Conservation (phyloP, 495 filamentous ascomycete species). For the Podospora conica region DNA sequence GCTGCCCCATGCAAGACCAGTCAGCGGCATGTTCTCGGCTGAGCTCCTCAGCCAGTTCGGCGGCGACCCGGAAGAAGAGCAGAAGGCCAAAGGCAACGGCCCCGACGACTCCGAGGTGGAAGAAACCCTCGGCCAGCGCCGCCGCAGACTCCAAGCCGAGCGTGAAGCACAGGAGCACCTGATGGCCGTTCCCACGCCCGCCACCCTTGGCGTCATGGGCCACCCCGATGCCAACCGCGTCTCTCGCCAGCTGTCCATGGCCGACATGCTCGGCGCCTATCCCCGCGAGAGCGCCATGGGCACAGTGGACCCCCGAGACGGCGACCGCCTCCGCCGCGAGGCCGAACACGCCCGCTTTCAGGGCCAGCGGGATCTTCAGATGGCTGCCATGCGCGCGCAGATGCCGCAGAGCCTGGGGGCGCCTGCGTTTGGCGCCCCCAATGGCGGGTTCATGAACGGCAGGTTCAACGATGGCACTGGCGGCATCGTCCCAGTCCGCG, state of each 20-base stretch:
- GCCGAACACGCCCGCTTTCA: slow-evolving; percentile 29
- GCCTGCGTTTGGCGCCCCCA: slow-evolving; percentile 20
- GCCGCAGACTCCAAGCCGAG: slow-evolving; percentile 72
- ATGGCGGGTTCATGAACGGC: slow-evolving; percentile 46
- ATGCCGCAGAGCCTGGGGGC: slow-evolving; percentile 34
- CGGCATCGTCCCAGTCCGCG: slow-evolving; percentile 17
- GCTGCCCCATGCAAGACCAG: slow-evolving; percentile 48
- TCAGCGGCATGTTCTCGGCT: slow-evolving; percentile 70
- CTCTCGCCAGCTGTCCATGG: slow-evolving; percentile 55
- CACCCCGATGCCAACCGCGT: slow-evolving; percentile 23
- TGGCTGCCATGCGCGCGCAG: slow-evolving; percentile 36
- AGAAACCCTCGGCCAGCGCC: slow-evolving; percentile 84
- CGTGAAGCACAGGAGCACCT: slow-evolving; percentile 48
- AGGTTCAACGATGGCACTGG: slow-evolving; percentile 47
- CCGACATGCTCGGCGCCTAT: slow-evolving; percentile 54
- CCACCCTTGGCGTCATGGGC: slow-evolving; percentile 17
- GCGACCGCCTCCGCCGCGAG: slow-evolving; percentile 30
- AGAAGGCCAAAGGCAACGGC: slow-evolving; percentile 25
- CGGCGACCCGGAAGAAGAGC: slow-evolving; percentile 30
- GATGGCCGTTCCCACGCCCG: slow-evolving; percentile 15
- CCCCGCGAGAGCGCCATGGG: slow-evolving; percentile 33
- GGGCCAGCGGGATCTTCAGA: slow-evolving; percentile 32
- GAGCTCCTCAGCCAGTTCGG: slow-evolving; percentile 72
- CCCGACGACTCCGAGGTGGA: slow-evolving; percentile 50
- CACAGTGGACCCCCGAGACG: slow-evolving; percentile 28